Evolutionary conservation across 352 stramenopile genomes (phyloP).

Genomic region (Globisporangium recalcitrans): DNA sequence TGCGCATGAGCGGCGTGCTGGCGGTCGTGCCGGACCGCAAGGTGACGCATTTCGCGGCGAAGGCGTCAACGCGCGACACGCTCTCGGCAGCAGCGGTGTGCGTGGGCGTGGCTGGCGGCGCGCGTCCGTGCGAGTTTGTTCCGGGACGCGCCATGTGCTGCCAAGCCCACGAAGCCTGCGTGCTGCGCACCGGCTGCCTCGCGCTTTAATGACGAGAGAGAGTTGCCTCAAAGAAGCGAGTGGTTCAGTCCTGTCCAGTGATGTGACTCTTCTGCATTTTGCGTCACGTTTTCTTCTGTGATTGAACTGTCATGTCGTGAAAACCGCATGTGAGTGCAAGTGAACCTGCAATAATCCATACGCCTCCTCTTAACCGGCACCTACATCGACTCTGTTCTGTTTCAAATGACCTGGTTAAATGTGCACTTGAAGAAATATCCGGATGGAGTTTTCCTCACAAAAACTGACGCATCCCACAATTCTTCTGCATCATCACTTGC

Average conservation of each 20-base stretch:
- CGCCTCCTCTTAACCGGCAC: background rate
- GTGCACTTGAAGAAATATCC: background rate
- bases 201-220: conserved; percentile 22
- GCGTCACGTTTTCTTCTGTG: background rate
- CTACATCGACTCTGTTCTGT: background rate
- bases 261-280: background rate
- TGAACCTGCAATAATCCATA: background rate
- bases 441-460: background rate
- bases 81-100: conserved; percentile 37
- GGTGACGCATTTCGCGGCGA: conserved; percentile 46
- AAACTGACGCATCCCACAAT: background rate
- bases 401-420: background rate
- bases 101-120: conserved; percentile 22
- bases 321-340: background rate
- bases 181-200: conserved; percentile 52
- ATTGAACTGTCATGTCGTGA: background rate
- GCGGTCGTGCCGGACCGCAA: conserved; percentile 42
- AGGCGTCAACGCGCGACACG: conserved; percentile 22
- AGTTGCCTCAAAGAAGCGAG: background rate
- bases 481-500: background rate
- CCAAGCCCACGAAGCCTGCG: conserved; percentile 56
- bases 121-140: conserved; percentile 59
- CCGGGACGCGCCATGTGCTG: conserved; percentile 70
- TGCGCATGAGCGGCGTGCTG: conserved; percentile 38
- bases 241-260: background rate